A percentile compares a stretch with the other conserved stretches of the same genome.
phyloP scores from a whole-genome alignment of 1,139 yeast genomes.

The Suhomyces yuchorum region DNA sequence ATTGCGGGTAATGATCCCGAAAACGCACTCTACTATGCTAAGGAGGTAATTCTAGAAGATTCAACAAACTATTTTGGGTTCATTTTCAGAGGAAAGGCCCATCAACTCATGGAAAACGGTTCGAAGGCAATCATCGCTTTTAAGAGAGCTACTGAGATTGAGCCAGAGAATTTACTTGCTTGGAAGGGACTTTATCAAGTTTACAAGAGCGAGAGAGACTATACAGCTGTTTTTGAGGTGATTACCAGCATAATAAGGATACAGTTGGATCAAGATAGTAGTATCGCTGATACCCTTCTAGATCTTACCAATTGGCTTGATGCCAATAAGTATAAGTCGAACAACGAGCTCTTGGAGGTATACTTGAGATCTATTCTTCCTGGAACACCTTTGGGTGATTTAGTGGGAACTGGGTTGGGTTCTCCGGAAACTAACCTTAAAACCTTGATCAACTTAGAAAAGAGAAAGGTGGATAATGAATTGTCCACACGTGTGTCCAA shows the following conservation, averaged over 20 bases:
- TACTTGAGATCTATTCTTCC: conserved; percentile 63
- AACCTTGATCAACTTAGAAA: conserved; percentile 50
- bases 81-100: conserved; percentile 63
- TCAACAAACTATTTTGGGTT: conserved; percentile 63
- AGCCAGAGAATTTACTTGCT: conserved; percentile 60
- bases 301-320: conserved; percentile 50
- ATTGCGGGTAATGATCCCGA: conserved; percentile 60
- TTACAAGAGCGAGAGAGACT: conserved; percentile 38
- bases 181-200: conserved; percentile 75
- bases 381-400: conserved; percentile 58
- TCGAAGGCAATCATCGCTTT: conserved; percentile 54
- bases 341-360: conserved; percentile 39
- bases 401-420: conserved; percentile 54
- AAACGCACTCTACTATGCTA: conserved; percentile 53
- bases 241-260: conserved; percentile 29
- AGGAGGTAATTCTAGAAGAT: conserved; percentile 57
- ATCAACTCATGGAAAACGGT: conserved; percentile 43
- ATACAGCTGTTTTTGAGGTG: conserved; percentile 49
- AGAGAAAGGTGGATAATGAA: conserved; percentile 41
- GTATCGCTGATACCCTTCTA: conserved; percentile 49
- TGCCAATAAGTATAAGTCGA: conserved; percentile 32
- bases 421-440: conserved; percentile 51
- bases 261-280: conserved; percentile 33
- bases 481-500: conserved; percentile 32
- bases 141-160: conserved; percentile 54